Conservation (phyloP, 129 eudicot species). For the Logfia minima region DNA sequence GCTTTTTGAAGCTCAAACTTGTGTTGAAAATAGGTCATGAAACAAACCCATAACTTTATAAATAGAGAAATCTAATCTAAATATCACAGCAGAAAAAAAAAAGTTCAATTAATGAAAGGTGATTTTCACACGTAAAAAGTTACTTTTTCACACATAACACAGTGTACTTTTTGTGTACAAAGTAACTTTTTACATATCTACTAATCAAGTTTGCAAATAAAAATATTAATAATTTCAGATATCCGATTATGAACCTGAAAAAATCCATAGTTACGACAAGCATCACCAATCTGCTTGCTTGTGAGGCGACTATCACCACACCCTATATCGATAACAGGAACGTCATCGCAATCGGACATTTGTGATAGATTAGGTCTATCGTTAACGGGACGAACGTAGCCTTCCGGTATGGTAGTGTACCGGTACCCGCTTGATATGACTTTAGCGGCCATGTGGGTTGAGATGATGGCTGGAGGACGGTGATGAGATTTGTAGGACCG, state of each 20-base stretch:
- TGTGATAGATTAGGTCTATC: slow-evolving; percentile 67
- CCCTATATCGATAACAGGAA: slow-evolving; percentile 67
- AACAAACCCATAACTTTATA: too few species aligned
- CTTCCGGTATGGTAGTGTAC: slow-evolving; percentile 49
- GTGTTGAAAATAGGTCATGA: background rate
- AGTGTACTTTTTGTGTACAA: too few species aligned
- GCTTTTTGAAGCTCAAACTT: background rate
- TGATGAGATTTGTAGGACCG: slow-evolving; percentile 28
- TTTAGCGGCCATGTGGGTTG: slow-evolving; percentile 44
- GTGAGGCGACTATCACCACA: slow-evolving; percentile 30
- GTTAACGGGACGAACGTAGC: slow-evolving; percentile 76
- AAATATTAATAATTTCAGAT: too few species aligned
- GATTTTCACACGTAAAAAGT: too few species aligned
- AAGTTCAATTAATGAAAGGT: too few species aligned
- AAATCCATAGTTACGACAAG: slow-evolving; percentile 63
- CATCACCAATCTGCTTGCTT: slow-evolving; percentile 51
- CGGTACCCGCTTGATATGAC: slow-evolving; percentile 61
- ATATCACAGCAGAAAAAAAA: too few species aligned
- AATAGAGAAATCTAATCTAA: too few species aligned
- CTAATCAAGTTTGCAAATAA: too few species aligned
- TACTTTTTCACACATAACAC: too few species aligned
- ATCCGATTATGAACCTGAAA: slow-evolving; percentile 53
- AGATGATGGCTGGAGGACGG: background rate
- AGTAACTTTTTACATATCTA: too few species aligned
- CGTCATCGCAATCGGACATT: slow-evolving; percentile 52